Evolutionary conservation across 73 alveolate species (phyloP), one percentile per base, ranked within the genome.

Genomic region (Paramecium sexaurelia): DNA sequence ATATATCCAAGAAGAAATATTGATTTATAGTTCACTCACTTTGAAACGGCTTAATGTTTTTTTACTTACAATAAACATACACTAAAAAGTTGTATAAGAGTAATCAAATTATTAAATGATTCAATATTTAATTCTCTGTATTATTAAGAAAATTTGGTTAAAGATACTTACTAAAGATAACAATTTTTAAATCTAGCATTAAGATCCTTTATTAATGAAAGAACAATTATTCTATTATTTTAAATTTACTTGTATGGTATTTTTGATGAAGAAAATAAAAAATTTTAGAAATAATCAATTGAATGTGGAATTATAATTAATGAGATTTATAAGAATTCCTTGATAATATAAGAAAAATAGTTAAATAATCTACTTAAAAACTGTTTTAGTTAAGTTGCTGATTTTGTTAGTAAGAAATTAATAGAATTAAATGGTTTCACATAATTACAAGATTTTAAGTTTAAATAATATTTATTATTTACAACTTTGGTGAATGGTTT

Each of bases 1-100:
- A 61, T 61, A 3, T 61, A 61, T 61, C 83, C 83, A 29, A 26
- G 83, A 26, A 61, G 83, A 24, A 61, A 61, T 32, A 61, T 61
- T 8, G 83, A 61, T 61, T 61, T 29, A 61, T 61, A 61, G 43
- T 61, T 29, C 26, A 61, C 83, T 13, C 39, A 61, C 9, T 61
- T 61, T 61, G 83, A 61, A 32, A 61, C 83, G 9, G 83, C 83
- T 61, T 32, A 61, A 32, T 29, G n/a, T 26, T 26, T 61, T 29
- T 61, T 61, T 61, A 11, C 3, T 29, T 61, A 61, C 9, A 61
- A 61, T 6, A 61, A 13, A 10, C 83, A 61, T 61, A 61, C 83
- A 6, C 17, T 61, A 2, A 61, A 61, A 26, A 26, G 83, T 26
- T 61, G 83, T 61, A 61, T 24, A 11, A 9, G 26, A 26, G 39